phyloP scores from a whole-genome alignment of 176 grass and related monocot species.

The Elymus sibiricus region DNA sequence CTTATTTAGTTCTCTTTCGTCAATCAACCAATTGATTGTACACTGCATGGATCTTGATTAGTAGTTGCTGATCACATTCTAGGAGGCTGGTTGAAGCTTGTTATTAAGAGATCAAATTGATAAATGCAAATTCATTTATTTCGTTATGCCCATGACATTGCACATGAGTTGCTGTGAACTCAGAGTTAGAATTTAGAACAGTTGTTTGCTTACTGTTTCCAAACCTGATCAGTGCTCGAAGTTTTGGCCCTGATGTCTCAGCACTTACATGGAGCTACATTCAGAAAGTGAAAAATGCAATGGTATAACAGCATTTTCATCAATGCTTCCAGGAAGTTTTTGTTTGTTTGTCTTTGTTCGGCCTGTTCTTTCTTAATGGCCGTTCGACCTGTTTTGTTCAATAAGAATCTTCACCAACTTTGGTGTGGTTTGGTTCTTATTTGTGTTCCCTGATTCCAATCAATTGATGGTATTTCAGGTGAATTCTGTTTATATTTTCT shows the following conservation, averaged over 20 bases:
- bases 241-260: constrained; percentile 10
- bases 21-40: neutral
- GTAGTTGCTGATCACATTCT: constrained; percentile 29
- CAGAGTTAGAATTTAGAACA: neutral
- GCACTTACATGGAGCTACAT: neutral
- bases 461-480: too few species aligned
- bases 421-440: too few species aligned
- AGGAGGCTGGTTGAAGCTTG: neutral
- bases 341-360: too few species aligned
- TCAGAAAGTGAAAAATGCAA: constrained; percentile 4
- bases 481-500: too few species aligned
- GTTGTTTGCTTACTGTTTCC: neutral
- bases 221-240: neutral
- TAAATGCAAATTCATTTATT: neutral
- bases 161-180: neutral
- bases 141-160: neutral
- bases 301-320: neutral
- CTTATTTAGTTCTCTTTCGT: neutral
- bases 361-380: too few species aligned
- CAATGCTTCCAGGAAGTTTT: constrained; percentile 16
- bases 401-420: too few species aligned
- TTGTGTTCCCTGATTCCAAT: too few species aligned
- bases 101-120: neutral
- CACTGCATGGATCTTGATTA: constrained; percentile 60
- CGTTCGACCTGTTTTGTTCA: too few species aligned